Conservation (phyloP, 441 rosid genomes). For the Gossypium davidsonii region DNA sequence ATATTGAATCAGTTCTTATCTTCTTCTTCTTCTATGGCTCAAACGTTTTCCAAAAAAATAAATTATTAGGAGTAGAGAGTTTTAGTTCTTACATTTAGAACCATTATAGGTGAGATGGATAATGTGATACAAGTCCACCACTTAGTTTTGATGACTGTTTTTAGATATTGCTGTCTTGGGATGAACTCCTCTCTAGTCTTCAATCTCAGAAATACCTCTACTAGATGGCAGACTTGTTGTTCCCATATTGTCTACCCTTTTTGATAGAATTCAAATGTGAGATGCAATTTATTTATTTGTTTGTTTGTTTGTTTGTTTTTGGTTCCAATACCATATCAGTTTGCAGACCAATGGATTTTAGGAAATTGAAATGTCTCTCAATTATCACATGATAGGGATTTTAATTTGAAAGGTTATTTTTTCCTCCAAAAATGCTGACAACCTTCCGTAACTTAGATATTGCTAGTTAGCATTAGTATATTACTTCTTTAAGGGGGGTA, state of each 20-base stretch:
- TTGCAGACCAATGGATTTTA: not conserved
- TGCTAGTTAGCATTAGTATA: constrained; percentile 1
- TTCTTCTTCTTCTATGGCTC: not conserved
- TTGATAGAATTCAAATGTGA: not conserved
- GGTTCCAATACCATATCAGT: not conserved
- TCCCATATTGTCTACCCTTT: not conserved
- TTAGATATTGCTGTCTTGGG: constrained; percentile 4
- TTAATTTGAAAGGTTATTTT: not conserved
- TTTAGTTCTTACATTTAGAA: not conserved
- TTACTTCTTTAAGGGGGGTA: not conserved
- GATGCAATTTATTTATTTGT: not conserved
- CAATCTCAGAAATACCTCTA: not conserved
- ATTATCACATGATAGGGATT: not conserved
- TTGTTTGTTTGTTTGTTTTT: not conserved
- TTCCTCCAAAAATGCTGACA: not conserved
- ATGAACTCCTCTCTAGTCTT: not conserved
- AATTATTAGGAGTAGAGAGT: constrained; percentile 6
- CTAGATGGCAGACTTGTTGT: not conserved
- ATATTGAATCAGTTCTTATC: not conserved
- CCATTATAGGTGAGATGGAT: not conserved
- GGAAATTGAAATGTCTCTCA: not conserved
- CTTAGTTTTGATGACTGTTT: not conserved
- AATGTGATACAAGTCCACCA: not conserved
- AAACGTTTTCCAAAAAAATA: not conserved
- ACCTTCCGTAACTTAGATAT: not conserved